Evolutionary conservation across 2,329 filamentous ascomycete species (phyloP).

Genomic region (Pseudocercospora ulei): DNA sequence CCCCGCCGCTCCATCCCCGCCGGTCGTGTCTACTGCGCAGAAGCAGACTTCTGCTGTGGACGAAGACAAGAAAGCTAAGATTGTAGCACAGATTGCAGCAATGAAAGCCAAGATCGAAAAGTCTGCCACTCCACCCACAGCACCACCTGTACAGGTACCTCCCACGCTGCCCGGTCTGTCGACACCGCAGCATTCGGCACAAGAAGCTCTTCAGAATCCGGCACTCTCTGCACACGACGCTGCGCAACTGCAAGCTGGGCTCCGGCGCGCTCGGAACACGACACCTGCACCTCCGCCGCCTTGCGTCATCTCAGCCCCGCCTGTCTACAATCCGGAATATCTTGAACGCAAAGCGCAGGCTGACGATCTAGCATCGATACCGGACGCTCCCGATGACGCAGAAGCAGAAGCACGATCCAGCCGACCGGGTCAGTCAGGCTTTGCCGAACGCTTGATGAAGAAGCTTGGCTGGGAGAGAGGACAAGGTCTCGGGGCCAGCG

Average conservation of each 20-base stretch:
- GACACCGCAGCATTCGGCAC: background rate
- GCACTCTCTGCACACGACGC: background rate
- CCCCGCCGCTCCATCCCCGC: conserved; percentile 17
- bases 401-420: conserved; percentile 44
- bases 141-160: conserved; percentile 8
- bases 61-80: conserved; percentile 21
- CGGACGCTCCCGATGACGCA: conserved; percentile 41
- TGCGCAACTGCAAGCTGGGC: conserved; percentile 1
- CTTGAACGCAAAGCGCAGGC: conserved; percentile 12
- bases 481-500: conserved; percentile 71
- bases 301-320: conserved; percentile 16
- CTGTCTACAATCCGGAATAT: conserved; percentile 19
- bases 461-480: conserved; percentile 94
- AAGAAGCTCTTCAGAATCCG: conserved; percentile 2
- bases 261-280: background rate
- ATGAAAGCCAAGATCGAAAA: conserved; percentile 23
- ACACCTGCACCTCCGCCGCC: conserved; percentile 17
- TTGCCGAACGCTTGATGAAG: conserved; percentile 77
- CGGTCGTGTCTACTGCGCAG: conserved; percentile 21
- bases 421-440: conserved; percentile 70
- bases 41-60: conserved; percentile 10
- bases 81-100: conserved; percentile 24
- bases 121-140: conserved; percentile 11
- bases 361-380: conserved; percentile 18
- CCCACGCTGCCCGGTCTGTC: conserved; percentile 13